Base-by-base conservation (phyloP, 148 eudicot species). In the Rhododendron griersonianum region DNA sequence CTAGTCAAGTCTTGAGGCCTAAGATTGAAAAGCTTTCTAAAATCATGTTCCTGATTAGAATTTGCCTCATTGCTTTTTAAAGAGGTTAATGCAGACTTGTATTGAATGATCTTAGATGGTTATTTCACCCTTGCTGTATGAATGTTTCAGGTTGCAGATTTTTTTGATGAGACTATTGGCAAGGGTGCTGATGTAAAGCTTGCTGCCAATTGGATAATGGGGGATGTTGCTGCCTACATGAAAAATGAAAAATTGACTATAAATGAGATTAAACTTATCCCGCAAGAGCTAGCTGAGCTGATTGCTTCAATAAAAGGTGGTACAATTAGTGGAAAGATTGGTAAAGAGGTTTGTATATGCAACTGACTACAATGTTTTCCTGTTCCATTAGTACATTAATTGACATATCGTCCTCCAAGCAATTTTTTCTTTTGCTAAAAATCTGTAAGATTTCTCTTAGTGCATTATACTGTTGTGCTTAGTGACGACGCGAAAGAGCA, bases 141-240 rank as follows among this genome's bases (percentile, higher is more conserved):
- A 63, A 80, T 87, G 65, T 90, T 83, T 86, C 94, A 95, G 98
- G 92, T 95, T 88, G 98, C 99, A 84, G 93, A 91, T 10, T 97
- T 91, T 91, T 97, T 95, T 88, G 99, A 97, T 89, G 90, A 94
- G 84, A 95, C 98, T 53, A 84, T 95, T 84, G 88, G 88, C 78
- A 91, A 90, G 85, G 96, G 95, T 84, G 95, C 96, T 80, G 98
- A 97, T 77, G 87, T 92, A 82, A 97, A 97, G 91, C 93, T 97
- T 83, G 98, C 98, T 84, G 91, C 98, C 71, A 97, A 97, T 85
- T 97, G 99, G 99, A 93, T 97, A 77, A 97, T 97, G 99, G 95
- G 99, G 78, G 99, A 97, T 87, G 90, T 97, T 89, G 98, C 99
- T 86, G 96, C 96, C 25, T 94, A 97, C 85, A 81, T 95, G 95